Base-by-base conservation (phyloP, 352 stramenopile species). In the Globisporangium lucens region DNA sequence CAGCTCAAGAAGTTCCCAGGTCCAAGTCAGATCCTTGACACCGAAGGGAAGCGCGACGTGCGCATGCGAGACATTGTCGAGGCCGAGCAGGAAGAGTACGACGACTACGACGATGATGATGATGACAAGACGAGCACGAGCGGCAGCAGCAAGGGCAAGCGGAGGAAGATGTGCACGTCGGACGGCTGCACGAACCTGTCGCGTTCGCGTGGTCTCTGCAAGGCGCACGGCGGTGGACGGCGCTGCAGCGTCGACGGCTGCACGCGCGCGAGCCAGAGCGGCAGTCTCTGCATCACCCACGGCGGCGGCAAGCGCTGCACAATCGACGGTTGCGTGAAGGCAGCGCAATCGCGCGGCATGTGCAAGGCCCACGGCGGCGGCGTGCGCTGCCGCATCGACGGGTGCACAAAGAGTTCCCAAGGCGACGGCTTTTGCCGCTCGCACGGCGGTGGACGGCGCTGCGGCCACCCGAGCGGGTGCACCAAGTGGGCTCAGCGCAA, bases 401-500 rank as follows among this genome's bases (percentile, higher is more conserved):
- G 80, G 22, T 94, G 87, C 69, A 74, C 78, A 9, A 94, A 94
- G 72, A 93, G 84, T 68, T 92, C 83, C 4, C 87, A 94, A 59
- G 85, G 87, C 33, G 87, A 91, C 60, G 87, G 87, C n/a, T 94
- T 90, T 64, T 94, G 87, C 62, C 87, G 87, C 15, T 89, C 83
- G 8, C 87, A 94, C 51, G 87, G 87, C 59, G 85, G 85, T 7
- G 85, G 85, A 43, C 74, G 83, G 10, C 85, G 85, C 41, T 94
- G 85, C 55, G 85, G 85, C 51, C 85, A 94, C 73, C 63, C 81
- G 6, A 84, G 73, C 33, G 86, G 86, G 3, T 94, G 85, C 69
- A 83, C 76, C 22, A 94, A 94, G 67, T 94, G 85, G 85, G 85
- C 85, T 2, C 85, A 94, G 70, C 82, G 85, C 22, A 94, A 94